Percentiles rank a stretch among this genome's conserved stretches.
phyloP scores from a whole-genome alignment of 2,329 filamentous ascomycete genomes.

The Fusarium bactridioides region DNA sequence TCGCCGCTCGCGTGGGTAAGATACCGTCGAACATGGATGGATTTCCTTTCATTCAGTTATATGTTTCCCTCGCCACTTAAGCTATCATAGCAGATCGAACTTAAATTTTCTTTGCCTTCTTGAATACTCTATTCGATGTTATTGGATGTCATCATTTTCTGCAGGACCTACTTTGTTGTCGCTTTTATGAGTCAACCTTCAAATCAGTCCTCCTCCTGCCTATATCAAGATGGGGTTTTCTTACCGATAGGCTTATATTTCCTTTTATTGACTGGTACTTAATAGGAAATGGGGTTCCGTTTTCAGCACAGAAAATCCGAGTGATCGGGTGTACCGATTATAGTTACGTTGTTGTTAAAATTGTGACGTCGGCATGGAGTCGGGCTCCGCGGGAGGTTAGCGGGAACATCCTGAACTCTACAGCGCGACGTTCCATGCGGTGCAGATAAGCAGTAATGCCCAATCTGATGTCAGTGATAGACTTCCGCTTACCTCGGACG shows the following conservation, averaged over 20 bases:
- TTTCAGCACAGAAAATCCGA: rapidly evolving
- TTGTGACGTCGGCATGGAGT: no score
- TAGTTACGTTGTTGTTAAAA: no score
- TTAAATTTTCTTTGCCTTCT: not conserved
- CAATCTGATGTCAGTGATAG: not conserved
- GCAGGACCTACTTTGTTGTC: rapidly evolving
- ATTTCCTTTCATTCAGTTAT: not conserved
- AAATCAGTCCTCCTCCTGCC: no score
- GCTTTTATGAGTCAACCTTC: rapidly evolving
- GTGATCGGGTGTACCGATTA: not conserved
- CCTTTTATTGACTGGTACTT: no score
- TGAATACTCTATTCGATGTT: rapidly evolving
- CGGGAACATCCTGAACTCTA: not conserved
- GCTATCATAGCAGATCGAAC: no score
- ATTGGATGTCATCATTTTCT: not conserved
- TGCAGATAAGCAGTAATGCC: not conserved
- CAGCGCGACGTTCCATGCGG: not conserved
- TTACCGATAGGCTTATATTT: no score
- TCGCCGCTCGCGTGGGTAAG: not conserved
- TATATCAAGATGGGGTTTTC: no score
- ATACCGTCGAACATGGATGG: not conserved
- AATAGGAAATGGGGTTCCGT: rapidly evolving
- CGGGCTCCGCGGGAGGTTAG: not conserved
- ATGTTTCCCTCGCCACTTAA: not conserved
- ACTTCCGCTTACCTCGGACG: conserved; percentile 2